Evolutionary conservation across 371 early-diverging fungal genomes (phyloP).

Genomic region (Mortierella sp.): DNA sequence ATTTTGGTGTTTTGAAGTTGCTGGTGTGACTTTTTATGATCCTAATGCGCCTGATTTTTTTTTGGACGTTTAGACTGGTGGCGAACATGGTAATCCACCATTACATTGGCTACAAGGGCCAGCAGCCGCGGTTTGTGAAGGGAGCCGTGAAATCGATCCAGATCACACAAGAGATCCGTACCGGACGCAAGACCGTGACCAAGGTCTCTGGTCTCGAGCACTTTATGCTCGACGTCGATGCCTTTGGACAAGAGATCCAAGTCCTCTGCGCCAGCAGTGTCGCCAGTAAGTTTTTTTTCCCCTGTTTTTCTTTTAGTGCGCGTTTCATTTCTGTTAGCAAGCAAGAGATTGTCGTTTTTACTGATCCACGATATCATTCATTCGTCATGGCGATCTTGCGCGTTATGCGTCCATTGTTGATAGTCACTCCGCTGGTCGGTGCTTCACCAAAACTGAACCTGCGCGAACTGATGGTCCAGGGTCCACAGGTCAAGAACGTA

Average conservation of each 20-base stretch:
- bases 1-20: too few species aligned
- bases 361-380: not conserved
- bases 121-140: slow-evolving; percentile 44
- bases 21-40: not conserved
- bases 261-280: slow-evolving; percentile 77
- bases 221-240: slow-evolving; percentile 72
- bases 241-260: slow-evolving; percentile 72
- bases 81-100: slow-evolving; percentile 47
- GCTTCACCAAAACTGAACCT: slow-evolving; percentile 70
- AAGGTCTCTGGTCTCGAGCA: slow-evolving; percentile 74
- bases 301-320: not conserved
- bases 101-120: slow-evolving; percentile 38
- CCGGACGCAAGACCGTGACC: slow-evolving; percentile 77
- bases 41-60: not conserved
- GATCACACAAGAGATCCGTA: slow-evolving; percentile 72
- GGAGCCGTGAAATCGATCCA: slow-evolving; percentile 66
- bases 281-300: slow-evolving; percentile 62
- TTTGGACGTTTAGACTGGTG: slow-evolving; percentile 19
- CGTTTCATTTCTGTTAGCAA: not conserved
- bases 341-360: too few species aligned
- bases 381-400: not conserved
- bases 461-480: slow-evolving; percentile 83
- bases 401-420: not conserved
- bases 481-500: slow-evolving; percentile 75
- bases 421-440: slow-evolving; percentile 70